Conservation (phyloP, 2,329 filamentous ascomycete genomes). For the Coniella lustricola region DNA sequence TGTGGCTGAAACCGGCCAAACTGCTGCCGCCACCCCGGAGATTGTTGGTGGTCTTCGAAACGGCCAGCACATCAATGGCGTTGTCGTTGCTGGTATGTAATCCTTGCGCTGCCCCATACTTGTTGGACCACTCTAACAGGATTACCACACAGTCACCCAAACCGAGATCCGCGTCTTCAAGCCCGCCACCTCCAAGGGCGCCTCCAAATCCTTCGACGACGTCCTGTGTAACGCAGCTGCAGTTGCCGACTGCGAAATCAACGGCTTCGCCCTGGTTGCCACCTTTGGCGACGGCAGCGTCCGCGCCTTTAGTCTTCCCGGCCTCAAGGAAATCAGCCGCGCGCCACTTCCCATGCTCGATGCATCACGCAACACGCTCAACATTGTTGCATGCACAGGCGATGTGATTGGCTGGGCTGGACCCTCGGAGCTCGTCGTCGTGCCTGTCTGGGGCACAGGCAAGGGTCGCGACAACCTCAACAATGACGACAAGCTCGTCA, state of each 20-base stretch:
- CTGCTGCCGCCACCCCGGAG: conserved; percentile 67
- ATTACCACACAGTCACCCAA: conserved; percentile 41
- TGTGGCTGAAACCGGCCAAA: conserved; percentile 66
- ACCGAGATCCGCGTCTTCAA: conserved; percentile 84
- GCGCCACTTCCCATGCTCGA: conserved; percentile 65
- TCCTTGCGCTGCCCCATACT: too few relatives aligned
- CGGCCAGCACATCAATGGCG: conserved; percentile 70
- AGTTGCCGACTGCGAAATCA: conserved; percentile 66
- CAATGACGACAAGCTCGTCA: conserved; percentile 67
- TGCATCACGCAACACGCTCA: conserved; percentile 59
- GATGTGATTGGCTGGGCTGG: conserved; percentile 84
- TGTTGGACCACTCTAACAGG: conserved; percentile 21
- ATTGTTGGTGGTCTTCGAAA: conserved; percentile 70
- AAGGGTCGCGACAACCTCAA: conserved; percentile 46
- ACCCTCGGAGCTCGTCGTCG: conserved; percentile 73
- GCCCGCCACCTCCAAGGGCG: conserved; percentile 79
- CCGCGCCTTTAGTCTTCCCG: conserved; percentile 80
- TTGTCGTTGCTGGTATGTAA: conserved; percentile 61
- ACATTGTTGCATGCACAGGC: conserved; percentile 68
- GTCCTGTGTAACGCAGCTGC: conserved; percentile 73
- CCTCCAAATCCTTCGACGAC: conserved; percentile 82
- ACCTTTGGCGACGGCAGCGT: conserved; percentile 77
- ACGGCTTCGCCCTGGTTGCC: conserved; percentile 72
- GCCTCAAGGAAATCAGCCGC: conserved; percentile 73
- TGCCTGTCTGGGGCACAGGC: conserved; percentile 80